Evolutionary conservation across 306 rosid species (phyloP).

Genomic region (Gleditsia sinensis): DNA sequence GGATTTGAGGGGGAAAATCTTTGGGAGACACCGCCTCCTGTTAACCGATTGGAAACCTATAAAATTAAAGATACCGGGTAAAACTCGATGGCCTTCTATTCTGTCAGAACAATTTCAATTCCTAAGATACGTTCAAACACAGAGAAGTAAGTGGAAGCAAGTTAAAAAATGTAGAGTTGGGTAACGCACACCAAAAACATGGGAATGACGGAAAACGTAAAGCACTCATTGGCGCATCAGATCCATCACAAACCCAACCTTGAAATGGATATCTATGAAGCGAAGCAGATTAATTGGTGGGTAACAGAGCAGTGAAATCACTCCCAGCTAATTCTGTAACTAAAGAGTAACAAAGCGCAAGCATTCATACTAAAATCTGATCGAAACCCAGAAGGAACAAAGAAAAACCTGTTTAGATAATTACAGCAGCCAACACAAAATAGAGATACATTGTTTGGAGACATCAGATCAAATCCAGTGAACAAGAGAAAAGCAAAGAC

Average conservation of each 20-base stretch:
- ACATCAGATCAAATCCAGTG: conserved; percentile 28
- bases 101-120: neutral
- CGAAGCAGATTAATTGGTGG: conserved; percentile 23
- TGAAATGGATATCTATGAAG: conserved; percentile 30
- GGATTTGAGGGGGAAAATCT: neutral
- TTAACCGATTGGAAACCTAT: conserved; percentile 31
- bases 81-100: conserved; percentile 27
- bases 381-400: conserved; percentile 1
- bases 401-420: conserved; percentile 43
- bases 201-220: conserved; percentile 41
- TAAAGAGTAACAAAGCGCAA: conserved; percentile 8
- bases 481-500: neutral
- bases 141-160: neutral
- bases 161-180: conserved; percentile 7
- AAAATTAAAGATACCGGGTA: conserved; percentile 28
- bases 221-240: conserved; percentile 41
- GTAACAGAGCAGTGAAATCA: conserved; percentile 28
- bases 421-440: conserved; percentile 12
- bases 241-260: conserved; percentile 46
- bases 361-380: neutral
- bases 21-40: conserved; percentile 23
- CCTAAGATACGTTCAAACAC: conserved; percentile 1
- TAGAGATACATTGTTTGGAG: neutral
- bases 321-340: conserved; percentile 20
- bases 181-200: conserved; percentile 37